phyloP scores from a whole-genome alignment of 1,284 basidiomycete species.

The Cryptococcus sp. region DNA sequence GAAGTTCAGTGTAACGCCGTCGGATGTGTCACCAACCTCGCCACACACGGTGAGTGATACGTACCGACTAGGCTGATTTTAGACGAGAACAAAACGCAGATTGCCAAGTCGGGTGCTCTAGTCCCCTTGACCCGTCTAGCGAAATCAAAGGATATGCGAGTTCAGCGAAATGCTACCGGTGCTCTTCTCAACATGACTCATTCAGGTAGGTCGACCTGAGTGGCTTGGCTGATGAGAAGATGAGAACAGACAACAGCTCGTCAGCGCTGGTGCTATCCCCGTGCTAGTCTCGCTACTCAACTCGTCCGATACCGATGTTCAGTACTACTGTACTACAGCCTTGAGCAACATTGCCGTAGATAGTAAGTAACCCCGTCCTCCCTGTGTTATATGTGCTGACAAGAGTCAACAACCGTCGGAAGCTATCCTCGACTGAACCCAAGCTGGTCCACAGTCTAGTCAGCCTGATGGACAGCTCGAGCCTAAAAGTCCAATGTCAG shows the following conservation, averaged over 20 bases:
- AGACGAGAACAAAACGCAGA: constrained; percentile 99
- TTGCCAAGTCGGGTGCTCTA: constrained; percentile 96
- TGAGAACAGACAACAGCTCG: constrained; percentile 97
- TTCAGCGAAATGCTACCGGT: constrained; percentile 97
- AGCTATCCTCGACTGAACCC: constrained; percentile 89
- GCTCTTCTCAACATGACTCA: constrained; percentile 99
- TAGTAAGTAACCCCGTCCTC: constrained; percentile 52
- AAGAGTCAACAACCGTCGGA: constrained; percentile 81
- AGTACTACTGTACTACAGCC: constrained; percentile 99
- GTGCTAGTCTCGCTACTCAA: constrained; percentile 93
- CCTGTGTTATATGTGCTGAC: neutral
- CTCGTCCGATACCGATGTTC: constrained; percentile 97
- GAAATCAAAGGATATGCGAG: constrained; percentile 98
- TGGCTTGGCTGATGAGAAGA: constrained; percentile 53
- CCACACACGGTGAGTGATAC: constrained; percentile 77
- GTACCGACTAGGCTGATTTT: constrained; percentile 9
- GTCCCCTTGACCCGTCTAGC: constrained; percentile 95
- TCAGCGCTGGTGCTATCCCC: constrained; percentile 97
- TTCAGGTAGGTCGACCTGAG: constrained; percentile 61
- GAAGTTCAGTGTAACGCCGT: constrained; percentile 99
- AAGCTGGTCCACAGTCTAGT: constrained; percentile 94
- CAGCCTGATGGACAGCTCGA: constrained; percentile 93
- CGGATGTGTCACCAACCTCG: constrained; percentile 97
- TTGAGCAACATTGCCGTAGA: constrained; percentile 98
- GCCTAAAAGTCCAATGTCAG: constrained; percentile 98